Evolutionary conservation across 805 yeast genomes (phyloP), one percentile per base, ranked within the genome.

Genomic region (Blastobotrys attinorum): DNA sequence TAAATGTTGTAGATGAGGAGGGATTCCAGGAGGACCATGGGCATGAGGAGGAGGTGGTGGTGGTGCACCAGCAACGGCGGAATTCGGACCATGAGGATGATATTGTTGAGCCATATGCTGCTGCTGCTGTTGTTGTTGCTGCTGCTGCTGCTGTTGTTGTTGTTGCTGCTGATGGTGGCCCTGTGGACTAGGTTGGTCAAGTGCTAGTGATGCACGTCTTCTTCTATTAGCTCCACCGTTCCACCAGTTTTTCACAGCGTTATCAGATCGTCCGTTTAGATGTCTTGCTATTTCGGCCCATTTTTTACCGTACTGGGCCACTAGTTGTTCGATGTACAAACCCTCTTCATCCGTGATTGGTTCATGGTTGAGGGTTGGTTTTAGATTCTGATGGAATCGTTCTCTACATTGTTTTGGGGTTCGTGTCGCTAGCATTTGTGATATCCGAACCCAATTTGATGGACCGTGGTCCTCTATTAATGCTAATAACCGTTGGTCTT

Each of bases 251-350:
- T 86, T 86, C 55, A 86, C 85, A 17, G 95, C 88, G 61, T 86
- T 87, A 62, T 87, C 96, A n/a, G 83, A 74, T 42, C 96, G 69
- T 2, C 96, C 95, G 49, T 83, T 81, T 46, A 87, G 66, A 62
- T 86, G 94, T 42, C 95, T 73, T 15, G 95, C 86, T 37, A 87
- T 88, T 57, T 85, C 95, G 0, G 96, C 96, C 96, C 96, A 87
- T 54, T 84, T 74, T 61, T 87, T 86, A 37, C 96, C 96, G 59
- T 84, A 77, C 51, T 77, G 75, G 8, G 70, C 74, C 33, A 88
- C 96, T 44, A 88, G 70, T 50, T 77, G 78, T 64, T 87, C 95
- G 49, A 87, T 88, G 47, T 79, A 68, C 33, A 71, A 73, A 31
- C 96, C 96, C 62, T 87, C 96, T 51, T 86, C 94, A 8, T 77